Evolutionary conservation across 495 filamentous ascomycete genomes (phyloP), one percentile per base, ranked within the genome.

Genomic region (Penicillium paradoxum): DNA sequence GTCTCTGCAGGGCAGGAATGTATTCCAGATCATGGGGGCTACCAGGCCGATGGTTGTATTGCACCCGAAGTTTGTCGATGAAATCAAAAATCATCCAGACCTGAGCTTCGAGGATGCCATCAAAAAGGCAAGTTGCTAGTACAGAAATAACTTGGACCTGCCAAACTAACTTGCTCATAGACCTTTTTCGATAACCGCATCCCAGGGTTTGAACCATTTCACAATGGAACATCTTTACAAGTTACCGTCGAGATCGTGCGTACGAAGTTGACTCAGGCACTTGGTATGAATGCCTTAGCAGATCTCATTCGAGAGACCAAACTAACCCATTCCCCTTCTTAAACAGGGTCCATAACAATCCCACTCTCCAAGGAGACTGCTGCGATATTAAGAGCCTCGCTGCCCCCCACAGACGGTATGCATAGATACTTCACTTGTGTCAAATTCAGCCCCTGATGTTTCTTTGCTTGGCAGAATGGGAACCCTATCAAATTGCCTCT

Each of bases 191-290:
- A 57, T 6, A 60, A 66, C 3, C 65, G 69, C 6, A 62, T 79
- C 14, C 59, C 73, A 4, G 78, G 78, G 0, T 78, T 81, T 43
- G 73, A 80, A 27, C 62, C 70, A 6, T 73, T 78, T 54, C 63
- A 66, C 27, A 22, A 47, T 7, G 67, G 52, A 14, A 64, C 58
- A 1, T 55, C 67, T 9, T 55, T 65, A 21, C 60, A 72, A 6
- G 30, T 72, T 14, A 57, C 40, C 1, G 45, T 69, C 15, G 56
- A 75, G 33, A 43, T 63, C 10, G 72, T 77, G 3, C 71, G 73
- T 4, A 69, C 77, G 34, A 73, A 77, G 46, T 54, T 81, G 17
- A 81, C 77, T 9, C 76, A 76, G 49, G 69, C 71, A 1, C 71
- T 80, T 18, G 62, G 69, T 72, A 65, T 36, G 59, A 17, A 17